Percentiles rank a stretch among this genome's conserved stretches.
These are phyloP conservation scores for Backusella liffmaniae DNA, from an alignment of 192 early-diverging fungal species.

Conservation along the genomic window DNA sequence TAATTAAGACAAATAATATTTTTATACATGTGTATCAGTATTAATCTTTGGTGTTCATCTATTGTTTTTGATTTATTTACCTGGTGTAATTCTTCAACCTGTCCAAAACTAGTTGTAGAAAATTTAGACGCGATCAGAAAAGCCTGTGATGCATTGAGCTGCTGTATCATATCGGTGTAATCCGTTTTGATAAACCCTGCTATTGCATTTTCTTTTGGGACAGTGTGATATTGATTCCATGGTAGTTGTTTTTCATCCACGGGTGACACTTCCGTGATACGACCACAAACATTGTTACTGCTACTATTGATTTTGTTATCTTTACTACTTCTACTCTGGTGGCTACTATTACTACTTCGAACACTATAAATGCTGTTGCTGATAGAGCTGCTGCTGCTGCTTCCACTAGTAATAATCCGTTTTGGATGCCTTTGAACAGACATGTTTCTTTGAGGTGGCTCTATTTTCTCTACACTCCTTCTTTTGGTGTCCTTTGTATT, in stretches of 20 bases:
- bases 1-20: not conserved
- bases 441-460: not conserved
- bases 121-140: not conserved
- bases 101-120: not conserved
- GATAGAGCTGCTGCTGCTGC: not conserved
- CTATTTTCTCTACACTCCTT: not conserved
- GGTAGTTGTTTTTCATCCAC: slow-evolving; percentile 5
- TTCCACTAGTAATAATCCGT: not conserved
- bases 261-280: not conserved
- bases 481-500: not conserved
- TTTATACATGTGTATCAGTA: not conserved
- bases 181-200: not conserved
- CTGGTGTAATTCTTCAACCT: not conserved
- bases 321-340: not conserved
- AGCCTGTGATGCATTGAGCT: slow-evolving; percentile 5
- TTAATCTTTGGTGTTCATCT: not conserved
- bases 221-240: not conserved
- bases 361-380: not conserved
- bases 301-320: not conserved
- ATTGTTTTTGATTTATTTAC: not conserved
- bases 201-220: not conserved
- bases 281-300: not conserved
- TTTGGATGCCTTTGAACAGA: not conserved
- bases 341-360: not conserved
- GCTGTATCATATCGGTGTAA: slow-evolving; percentile 3